phyloP scores from a whole-genome alignment of 805 yeast species.

The Saccharomycopsis schoenii region DNA sequence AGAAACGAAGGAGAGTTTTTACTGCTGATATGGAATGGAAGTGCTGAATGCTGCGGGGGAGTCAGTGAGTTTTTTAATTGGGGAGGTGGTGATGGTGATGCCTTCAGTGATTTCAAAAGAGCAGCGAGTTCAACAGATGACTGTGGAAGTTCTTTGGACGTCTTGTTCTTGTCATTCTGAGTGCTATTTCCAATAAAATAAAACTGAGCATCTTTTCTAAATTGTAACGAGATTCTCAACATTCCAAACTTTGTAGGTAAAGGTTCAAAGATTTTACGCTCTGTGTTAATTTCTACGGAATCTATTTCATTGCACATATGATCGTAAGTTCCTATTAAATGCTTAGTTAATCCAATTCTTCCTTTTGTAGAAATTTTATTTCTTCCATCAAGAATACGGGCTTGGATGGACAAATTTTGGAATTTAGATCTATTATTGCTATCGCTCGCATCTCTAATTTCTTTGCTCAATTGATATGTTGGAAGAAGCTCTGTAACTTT shows the following conservation, averaged over 20 bases:
- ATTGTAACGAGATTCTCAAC: slow-evolving; percentile 66
- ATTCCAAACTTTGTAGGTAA: slow-evolving; percentile 70
- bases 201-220: slow-evolving; percentile 63
- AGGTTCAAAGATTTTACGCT: slow-evolving; percentile 56
- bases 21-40: not conserved
- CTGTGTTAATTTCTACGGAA: slow-evolving; percentile 37
- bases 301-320: slow-evolving; percentile 28
- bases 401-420: slow-evolving; percentile 37
- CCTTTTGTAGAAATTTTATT: slow-evolving; percentile 74
- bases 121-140: not conserved
- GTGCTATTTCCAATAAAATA: slow-evolving; percentile 32
- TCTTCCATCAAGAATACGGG: slow-evolving; percentile 65
- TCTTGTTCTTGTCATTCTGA: not conserved
- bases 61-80: not conserved
- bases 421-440: slow-evolving; percentile 8
- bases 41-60: not conserved
- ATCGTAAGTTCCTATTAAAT: slow-evolving; percentile 35
- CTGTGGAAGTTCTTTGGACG: not conserved
- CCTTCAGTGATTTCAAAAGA: not conserved
- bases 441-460: not conserved
- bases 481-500: slow-evolving; percentile 65
- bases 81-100: not conserved
- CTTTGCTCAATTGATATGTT: slow-evolving; percentile 29
- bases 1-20: not conserved
- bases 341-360: slow-evolving; percentile 71